Conservation (phyloP, 306 rosid species). For the Gynostemma pentaphyllum region DNA sequence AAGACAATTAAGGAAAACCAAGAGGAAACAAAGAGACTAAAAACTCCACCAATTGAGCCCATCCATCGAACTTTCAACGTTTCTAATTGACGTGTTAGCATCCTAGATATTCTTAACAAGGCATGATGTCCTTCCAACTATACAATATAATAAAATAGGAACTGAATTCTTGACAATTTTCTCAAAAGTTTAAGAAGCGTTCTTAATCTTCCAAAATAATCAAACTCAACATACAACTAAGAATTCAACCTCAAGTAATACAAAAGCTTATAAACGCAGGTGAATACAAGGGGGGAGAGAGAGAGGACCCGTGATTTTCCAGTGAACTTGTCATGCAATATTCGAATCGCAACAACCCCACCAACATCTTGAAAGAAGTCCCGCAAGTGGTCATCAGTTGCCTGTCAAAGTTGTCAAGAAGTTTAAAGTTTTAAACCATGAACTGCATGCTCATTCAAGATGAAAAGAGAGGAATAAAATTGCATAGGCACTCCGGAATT, state of each 20-base stretch:
- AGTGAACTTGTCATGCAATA: slow-evolving; percentile 69
- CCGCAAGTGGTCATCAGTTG: slow-evolving; percentile 48
- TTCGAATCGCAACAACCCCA: slow-evolving; percentile 70
- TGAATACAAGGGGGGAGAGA: slow-evolving; percentile 5
- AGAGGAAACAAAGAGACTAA: background rate
- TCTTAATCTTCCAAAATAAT: background rate
- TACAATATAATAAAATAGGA: background rate
- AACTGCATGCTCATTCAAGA: background rate
- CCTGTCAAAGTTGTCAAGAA: slow-evolving; percentile 33
- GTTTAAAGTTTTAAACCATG: background rate
- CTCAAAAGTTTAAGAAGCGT: background rate
- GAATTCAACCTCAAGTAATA: background rate
- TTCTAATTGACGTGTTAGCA: background rate
- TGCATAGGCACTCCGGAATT: background rate
- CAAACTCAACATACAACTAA: background rate
- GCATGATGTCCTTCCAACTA: background rate
- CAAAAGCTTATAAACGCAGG: background rate
- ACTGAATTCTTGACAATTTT: background rate
- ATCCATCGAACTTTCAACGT: background rate
- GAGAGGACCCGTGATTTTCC: slow-evolving; percentile 76
- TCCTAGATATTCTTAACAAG: background rate
- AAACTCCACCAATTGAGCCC: background rate
- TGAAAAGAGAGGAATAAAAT: background rate
- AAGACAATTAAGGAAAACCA: background rate
- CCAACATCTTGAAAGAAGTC: slow-evolving; percentile 74